phyloP scores from a whole-genome alignment of 768 basidiomycete species.

The Boletellus ananas region DNA sequence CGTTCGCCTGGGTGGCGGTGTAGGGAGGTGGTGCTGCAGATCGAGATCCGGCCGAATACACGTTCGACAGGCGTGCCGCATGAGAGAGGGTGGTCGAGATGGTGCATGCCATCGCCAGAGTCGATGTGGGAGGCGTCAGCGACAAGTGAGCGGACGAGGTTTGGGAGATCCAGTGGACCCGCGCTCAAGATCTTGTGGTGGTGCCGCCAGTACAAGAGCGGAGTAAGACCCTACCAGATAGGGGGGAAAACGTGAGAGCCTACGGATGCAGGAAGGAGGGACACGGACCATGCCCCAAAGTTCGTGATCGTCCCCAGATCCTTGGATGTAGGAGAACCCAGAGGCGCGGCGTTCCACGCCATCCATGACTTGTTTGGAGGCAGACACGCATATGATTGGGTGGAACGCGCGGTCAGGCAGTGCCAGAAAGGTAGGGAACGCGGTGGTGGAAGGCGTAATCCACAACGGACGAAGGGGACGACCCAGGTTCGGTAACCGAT shows the following conservation, averaged over 20 bases:
- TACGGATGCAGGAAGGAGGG: background rate
- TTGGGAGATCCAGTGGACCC: slow-evolving; percentile 46
- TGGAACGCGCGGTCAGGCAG: slow-evolving; percentile 36
- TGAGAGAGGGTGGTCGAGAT: background rate
- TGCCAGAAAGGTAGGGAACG: slow-evolving; percentile 40
- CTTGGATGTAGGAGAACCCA: slow-evolving; percentile 89
- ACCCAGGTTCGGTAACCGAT: slow-evolving; percentile 55
- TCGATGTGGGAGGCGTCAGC: background rate
- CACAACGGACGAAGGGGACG: slow-evolving; percentile 81
- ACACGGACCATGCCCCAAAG: slow-evolving; percentile 71
- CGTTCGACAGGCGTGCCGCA: slow-evolving; percentile 15
- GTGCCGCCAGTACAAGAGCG: slow-evolving; percentile 67
- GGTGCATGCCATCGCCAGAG: background rate
- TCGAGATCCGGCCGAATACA: slow-evolving; percentile 39
- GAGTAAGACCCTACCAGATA: slow-evolving; percentile 63
- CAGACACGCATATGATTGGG: slow-evolving; percentile 83
- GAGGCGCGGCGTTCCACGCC: slow-evolving; percentile 55
- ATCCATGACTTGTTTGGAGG: slow-evolving; percentile 65
- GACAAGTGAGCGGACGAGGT: slow-evolving; percentile 18
- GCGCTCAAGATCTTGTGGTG: slow-evolving; percentile 44
- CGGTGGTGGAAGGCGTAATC: slow-evolving; percentile 71
- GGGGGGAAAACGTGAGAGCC: no score
- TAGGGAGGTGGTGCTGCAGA: slow-evolving; percentile 36
- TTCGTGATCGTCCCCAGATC: slow-evolving; percentile 94
- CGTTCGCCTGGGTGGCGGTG: background rate